A percentile compares a stretch with the other conserved stretches of the same genome.
Evolutionary conservation across 1,284 basidiomycete species (phyloP).

Genomic region (Marasmius sp.): DNA sequence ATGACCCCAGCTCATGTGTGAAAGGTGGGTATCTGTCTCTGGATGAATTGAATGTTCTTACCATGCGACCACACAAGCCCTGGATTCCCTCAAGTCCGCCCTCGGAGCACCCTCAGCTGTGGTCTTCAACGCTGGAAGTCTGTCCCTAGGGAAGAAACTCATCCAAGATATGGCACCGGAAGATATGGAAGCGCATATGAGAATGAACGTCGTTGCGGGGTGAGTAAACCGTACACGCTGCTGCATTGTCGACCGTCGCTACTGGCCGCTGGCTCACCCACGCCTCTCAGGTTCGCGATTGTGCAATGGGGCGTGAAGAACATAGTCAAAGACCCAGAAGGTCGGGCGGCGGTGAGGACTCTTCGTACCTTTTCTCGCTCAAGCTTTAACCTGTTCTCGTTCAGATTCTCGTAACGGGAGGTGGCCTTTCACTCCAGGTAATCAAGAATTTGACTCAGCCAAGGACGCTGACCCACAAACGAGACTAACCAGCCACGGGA

Average conservation of each 20-base stretch:
- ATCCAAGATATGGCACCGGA: background rate
- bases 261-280: too few species aligned
- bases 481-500: background rate
- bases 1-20: background rate
- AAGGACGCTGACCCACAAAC: background rate
- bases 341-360: background rate
- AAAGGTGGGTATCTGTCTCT: background rate
- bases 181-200: background rate
- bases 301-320: conserved; percentile 1
- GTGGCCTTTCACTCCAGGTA: background rate
- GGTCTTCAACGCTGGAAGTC: background rate
- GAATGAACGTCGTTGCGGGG: background rate
- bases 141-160: background rate
- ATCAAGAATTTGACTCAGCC: background rate
- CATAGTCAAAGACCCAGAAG: background rate
- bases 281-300: background rate
- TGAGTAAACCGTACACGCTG: background rate
- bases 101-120: background rate
- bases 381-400: too few species aligned
- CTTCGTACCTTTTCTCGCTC: background rate
- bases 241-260: too few species aligned
- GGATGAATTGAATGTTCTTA: background rate
- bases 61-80: background rate
- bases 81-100: background rate
- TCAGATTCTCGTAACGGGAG: background rate